Conservation (phyloP, 2,329 filamentous ascomycete species). For the Cytospora mali region DNA sequence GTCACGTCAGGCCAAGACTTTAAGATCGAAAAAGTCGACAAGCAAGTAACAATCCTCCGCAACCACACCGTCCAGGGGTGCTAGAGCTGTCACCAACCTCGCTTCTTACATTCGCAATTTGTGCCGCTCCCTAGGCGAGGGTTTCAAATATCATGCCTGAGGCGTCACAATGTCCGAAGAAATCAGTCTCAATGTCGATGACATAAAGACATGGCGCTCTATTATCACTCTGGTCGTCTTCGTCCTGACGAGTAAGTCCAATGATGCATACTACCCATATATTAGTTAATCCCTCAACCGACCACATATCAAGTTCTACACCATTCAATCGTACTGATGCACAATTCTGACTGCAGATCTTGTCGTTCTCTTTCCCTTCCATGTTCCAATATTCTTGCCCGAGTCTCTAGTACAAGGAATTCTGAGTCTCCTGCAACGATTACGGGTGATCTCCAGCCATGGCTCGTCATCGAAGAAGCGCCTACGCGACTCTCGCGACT, state of each 20-base stretch:
- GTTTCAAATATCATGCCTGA: constrained; percentile 3
- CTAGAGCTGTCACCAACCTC: neutral
- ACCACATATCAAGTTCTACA: neutral
- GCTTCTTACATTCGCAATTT: neutral
- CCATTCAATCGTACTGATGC: neutral
- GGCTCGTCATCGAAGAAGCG: constrained; percentile 32
- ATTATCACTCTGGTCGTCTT: constrained; percentile 73
- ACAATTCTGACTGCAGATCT: constrained; percentile 52
- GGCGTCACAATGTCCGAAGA: constrained; percentile 21
- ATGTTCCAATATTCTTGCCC: constrained; percentile 64
- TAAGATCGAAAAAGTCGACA: neutral
- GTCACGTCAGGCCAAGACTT: neutral
- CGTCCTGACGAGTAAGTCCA: constrained; percentile 66
- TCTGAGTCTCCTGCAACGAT: constrained; percentile 44
- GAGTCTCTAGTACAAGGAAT: constrained; percentile 48
- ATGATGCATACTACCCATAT: no score
- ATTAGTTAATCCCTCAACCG: constrained; percentile 7
- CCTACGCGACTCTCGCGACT: constrained; percentile 33
- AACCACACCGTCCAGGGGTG: no score
- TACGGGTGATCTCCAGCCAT: constrained; percentile 56
- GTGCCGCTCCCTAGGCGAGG: neutral
- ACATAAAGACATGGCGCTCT: constrained; percentile 67
- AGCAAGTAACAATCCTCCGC: neutral
- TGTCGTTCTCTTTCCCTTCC: constrained; percentile 69
- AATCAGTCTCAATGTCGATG: constrained; percentile 49